Conservation (phyloP, 805 yeast species). For the Grigorovia yakushimaensis region DNA sequence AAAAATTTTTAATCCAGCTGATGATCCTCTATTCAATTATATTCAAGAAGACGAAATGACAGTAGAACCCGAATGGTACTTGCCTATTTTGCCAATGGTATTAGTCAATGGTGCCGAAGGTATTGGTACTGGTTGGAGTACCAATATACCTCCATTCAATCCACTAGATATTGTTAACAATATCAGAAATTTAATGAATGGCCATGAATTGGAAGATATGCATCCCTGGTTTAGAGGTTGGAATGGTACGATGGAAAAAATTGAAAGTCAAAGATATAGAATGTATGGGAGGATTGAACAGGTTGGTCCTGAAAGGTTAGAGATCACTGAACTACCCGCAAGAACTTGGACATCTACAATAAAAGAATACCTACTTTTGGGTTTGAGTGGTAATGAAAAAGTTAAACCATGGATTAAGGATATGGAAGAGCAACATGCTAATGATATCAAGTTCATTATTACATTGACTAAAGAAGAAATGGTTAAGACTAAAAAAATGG, state of each 20-base stretch:
- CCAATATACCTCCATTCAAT: slow-evolving; percentile 82
- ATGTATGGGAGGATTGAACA: slow-evolving; percentile 76
- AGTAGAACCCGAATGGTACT: slow-evolving; percentile 92
- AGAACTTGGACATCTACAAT: slow-evolving; percentile 86
- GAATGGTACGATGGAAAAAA: slow-evolving; percentile 69
- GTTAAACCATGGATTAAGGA: slow-evolving; percentile 81
- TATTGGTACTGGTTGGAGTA: slow-evolving; percentile 98
- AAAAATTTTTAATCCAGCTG: slow-evolving; percentile 66
- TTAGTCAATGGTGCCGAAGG: slow-evolving; percentile 95
- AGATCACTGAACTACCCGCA: slow-evolving; percentile 87
- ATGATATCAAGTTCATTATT: slow-evolving; percentile 68
- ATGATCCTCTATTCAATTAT: slow-evolving; percentile 67
- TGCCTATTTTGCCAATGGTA: slow-evolving; percentile 92
- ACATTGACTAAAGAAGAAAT: slow-evolving; percentile 71
- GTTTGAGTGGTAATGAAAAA: slow-evolving; percentile 68
- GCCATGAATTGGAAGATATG: slow-evolving; percentile 63
- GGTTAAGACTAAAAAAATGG: slow-evolving; percentile 64
- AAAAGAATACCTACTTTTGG: slow-evolving; percentile 73
- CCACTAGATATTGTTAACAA: slow-evolving; percentile 76
- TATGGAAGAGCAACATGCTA: slow-evolving; percentile 87
- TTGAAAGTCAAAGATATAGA: slow-evolving; percentile 58
- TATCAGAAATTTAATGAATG: slow-evolving; percentile 61
- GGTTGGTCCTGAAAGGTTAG: slow-evolving; percentile 67
- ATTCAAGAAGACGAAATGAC: slow-evolving; percentile 87
- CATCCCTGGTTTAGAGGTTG: slow-evolving; percentile 94